phyloP scores from a whole-genome alignment of 2,329 filamentous ascomycete genomes.

The Aspergillus ochraceus region DNA sequence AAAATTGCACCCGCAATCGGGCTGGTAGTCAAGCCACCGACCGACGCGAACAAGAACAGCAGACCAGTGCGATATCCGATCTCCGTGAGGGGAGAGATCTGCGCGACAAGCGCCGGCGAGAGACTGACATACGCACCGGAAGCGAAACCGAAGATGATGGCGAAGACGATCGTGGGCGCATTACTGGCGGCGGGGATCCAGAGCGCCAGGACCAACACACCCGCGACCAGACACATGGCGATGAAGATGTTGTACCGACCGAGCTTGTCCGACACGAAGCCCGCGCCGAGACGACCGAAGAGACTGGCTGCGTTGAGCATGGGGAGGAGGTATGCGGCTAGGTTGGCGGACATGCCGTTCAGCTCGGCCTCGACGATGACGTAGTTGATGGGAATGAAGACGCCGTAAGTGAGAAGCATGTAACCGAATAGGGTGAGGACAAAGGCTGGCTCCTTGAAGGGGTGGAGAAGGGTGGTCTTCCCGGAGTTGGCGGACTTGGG shows the following conservation, averaged over 20 bases:
- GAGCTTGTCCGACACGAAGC: slow-evolving; percentile 14
- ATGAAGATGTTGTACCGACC: slow-evolving; percentile 22
- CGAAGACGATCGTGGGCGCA: slow-evolving; percentile 61
- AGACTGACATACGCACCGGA: slow-evolving; percentile 64
- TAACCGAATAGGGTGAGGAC: slow-evolving; percentile 21
- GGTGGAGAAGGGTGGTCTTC: slow-evolving; percentile 19
- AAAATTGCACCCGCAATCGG: slow-evolving; percentile 67
- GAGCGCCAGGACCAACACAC: slow-evolving; percentile 16
- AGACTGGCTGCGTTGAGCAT: slow-evolving; percentile 24
- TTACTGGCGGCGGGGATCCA: slow-evolving; percentile 43
- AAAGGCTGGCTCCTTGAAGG: slow-evolving; percentile 26
- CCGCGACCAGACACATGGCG: slow-evolving; percentile 6
- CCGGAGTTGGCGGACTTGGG: slow-evolving; percentile 26
- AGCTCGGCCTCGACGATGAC: slow-evolving; percentile 17
- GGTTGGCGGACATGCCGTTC: slow-evolving; percentile 15
- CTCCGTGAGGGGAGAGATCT: slow-evolving; percentile 66
- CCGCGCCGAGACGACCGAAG: slow-evolving; percentile 19
- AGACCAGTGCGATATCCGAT: slow-evolving; percentile 66
- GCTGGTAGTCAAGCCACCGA: slow-evolving; percentile 65
- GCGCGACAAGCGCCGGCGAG: slow-evolving; percentile 57
- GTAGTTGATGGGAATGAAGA: slow-evolving; percentile 29
- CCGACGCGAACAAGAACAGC: slow-evolving; percentile 58
- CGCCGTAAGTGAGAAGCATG: slow-evolving; percentile 29
- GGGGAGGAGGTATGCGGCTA: slow-evolving; percentile 20
- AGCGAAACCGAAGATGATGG: slow-evolving; percentile 64